These are phyloP conservation scores for Trametes cingulata DNA, from an alignment of 768 basidiomycete species.

Conservation along the genomic window DNA sequence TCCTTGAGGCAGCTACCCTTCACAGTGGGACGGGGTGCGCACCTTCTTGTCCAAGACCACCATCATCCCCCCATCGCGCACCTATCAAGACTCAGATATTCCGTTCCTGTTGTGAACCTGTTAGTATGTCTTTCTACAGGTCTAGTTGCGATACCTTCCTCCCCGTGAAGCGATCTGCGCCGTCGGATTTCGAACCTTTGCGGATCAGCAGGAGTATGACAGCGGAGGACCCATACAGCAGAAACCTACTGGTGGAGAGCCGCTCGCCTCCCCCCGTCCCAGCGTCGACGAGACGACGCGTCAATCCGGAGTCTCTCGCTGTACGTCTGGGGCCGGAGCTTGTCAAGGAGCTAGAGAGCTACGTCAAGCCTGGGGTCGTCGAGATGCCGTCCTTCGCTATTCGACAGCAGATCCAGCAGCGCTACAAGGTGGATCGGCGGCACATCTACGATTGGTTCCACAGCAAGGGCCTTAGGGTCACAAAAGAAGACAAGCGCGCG, in stretches of 20 bases:
- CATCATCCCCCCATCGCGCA: constrained; percentile 1
- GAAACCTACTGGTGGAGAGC: constrained; percentile 4
- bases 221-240: constrained; percentile 8
- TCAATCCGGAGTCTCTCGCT: constrained; percentile 73
- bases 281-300: constrained; percentile 39
- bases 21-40: not conserved
- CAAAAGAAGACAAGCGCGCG: constrained; percentile 28
- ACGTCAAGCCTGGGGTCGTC: constrained; percentile 62
- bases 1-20: not conserved
- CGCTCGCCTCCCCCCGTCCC: constrained; percentile 4
- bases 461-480: constrained; percentile 43
- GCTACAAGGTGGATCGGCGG: constrained; percentile 67
- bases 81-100: not conserved
- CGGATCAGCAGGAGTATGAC: constrained; percentile 18
- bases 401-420: constrained; percentile 69
- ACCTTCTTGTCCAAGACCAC: not conserved
- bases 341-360: constrained; percentile 70
- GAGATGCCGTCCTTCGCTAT: constrained; percentile 78
- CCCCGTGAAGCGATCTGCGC: constrained; percentile 9
- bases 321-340: constrained; percentile 63
- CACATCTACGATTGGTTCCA: constrained; percentile 84
- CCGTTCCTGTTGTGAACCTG: not conserved
- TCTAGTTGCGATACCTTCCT: constrained; percentile 13
- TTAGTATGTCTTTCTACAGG: constrained; percentile 1
- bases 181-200: constrained; percentile 5